These are phyloP conservation scores for Sporopachydermia cereana DNA, from an alignment of 1,139 yeast species.

Conservation along the genomic window DNA sequence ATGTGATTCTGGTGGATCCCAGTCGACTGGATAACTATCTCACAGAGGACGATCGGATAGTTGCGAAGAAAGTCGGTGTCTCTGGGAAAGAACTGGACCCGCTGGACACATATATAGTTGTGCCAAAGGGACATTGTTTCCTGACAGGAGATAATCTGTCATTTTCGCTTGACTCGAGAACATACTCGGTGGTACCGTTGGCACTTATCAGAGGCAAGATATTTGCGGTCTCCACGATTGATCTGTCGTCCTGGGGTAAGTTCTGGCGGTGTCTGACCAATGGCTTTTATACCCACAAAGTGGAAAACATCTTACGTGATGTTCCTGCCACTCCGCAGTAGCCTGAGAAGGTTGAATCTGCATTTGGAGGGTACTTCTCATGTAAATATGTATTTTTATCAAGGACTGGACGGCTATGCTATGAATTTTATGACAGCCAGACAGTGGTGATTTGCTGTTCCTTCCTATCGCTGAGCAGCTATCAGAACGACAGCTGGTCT, in stretches of 20 bases:
- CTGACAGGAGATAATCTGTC: conserved; percentile 89
- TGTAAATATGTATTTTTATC: no score
- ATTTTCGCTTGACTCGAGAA: conserved; percentile 82
- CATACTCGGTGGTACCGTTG: conserved; percentile 81
- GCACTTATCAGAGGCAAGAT: conserved; percentile 82
- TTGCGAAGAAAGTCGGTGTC: not conserved
- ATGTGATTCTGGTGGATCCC: conserved; percentile 70
- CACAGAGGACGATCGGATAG: conserved; percentile 6
- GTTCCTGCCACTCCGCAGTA: no score
- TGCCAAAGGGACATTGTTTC: conserved; percentile 94
- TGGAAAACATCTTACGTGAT: not conserved
- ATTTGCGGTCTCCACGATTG: conserved; percentile 36
- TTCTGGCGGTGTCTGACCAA: not conserved
- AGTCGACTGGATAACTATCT: conserved; percentile 6
- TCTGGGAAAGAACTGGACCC: conserved; percentile 17
- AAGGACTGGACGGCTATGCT: no score
- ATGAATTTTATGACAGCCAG: no score
- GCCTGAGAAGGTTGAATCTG: no score
- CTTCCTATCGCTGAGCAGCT: no score
- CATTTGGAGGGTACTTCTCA: no score
- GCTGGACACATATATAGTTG: conserved; percentile 47
- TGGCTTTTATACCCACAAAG: not conserved
- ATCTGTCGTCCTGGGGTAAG: not conserved
- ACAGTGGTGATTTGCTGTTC: no score
- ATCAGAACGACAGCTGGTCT: no score